Evolutionary conservation across 176 grass and related monocot species (phyloP).

Genomic region (Aegilops umbellulata): DNA sequence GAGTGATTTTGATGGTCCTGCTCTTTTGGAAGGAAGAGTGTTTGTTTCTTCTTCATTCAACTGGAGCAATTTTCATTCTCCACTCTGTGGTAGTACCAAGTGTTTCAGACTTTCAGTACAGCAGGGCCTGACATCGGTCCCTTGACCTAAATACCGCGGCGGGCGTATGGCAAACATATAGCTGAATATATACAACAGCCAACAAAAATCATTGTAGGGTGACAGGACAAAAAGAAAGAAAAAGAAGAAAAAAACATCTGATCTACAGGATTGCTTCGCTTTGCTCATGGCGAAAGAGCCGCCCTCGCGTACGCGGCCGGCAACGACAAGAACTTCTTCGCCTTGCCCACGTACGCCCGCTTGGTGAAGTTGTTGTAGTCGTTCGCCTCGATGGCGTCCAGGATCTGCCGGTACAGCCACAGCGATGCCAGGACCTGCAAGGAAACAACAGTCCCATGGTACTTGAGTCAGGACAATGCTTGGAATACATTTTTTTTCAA

Average conservation of each 20-base stretch:
- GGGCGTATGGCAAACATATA: conserved; percentile 1
- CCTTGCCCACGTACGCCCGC: conserved; percentile 77
- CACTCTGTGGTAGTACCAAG: neutral
- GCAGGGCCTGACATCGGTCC: neutral
- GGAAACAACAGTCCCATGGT: neutral
- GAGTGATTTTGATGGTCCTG: neutral
- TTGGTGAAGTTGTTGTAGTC: conserved; percentile 98
- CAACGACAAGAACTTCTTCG: conserved; percentile 72
- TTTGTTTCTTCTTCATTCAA: neutral
- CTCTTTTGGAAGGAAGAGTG: neutral
- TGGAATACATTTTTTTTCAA: neutral
- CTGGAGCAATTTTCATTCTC: neutral
- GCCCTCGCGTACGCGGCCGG: conserved; percentile 70
- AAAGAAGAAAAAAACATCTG: conserved; percentile 3
- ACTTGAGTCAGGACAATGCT: neutral
- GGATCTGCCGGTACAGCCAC: conserved; percentile 84
- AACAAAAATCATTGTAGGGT: neutral
- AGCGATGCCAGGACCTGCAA: conserved; percentile 76
- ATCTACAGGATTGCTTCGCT: neutral
- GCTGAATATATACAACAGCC: conserved; percentile 45
- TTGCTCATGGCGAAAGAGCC: conserved; percentile 35
- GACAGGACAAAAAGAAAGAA: neutral
- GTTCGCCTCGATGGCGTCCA: conserved; percentile 87
- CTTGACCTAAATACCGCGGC: neutral
- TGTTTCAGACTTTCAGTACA: conserved; percentile 4